Conservation (phyloP, 192 early-diverging fungal genomes). For the Obelidium mucronatum region DNA sequence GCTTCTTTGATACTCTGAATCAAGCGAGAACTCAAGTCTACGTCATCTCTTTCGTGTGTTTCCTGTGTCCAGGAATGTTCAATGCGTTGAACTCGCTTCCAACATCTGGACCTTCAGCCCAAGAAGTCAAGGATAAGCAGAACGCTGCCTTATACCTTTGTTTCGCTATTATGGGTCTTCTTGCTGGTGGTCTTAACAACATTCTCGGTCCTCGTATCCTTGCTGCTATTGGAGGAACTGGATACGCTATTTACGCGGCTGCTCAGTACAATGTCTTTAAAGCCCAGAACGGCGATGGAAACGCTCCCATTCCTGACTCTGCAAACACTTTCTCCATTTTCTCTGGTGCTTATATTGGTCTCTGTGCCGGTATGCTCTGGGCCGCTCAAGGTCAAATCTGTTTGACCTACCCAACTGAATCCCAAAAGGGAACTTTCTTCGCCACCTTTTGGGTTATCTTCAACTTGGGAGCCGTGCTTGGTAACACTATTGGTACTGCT, state of each 20-base stretch:
- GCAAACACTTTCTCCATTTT: slow-evolving; percentile 64
- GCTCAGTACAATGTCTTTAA: slow-evolving; percentile 76
- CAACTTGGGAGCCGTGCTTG: slow-evolving; percentile 77
- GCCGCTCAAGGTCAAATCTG: slow-evolving; percentile 7
- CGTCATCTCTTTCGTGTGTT: slow-evolving; percentile 74
- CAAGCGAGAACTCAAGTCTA: slow-evolving; percentile 67
- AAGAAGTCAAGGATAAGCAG: slow-evolving; percentile 73
- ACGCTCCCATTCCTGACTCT: slow-evolving; percentile 23
- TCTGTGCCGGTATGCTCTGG: slow-evolving; percentile 80
- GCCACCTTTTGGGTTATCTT: slow-evolving; percentile 86
- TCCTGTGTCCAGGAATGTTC: slow-evolving; percentile 83
- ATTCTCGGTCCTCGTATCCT: slow-evolving; percentile 75
- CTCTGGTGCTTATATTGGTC: slow-evolving; percentile 79
- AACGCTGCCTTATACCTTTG: slow-evolving; percentile 78
- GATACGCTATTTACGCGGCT: slow-evolving; percentile 69
- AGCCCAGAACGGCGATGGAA: slow-evolving; percentile 61
- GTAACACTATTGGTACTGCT: slow-evolving; percentile 72
- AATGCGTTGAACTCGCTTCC: slow-evolving; percentile 54
- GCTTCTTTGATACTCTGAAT: background rate
- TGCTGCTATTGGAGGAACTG: slow-evolving; percentile 48
- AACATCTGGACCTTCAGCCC: slow-evolving; percentile 57
- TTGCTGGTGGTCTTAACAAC: slow-evolving; percentile 79
- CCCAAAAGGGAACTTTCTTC: slow-evolving; percentile 78
- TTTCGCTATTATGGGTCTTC: slow-evolving; percentile 77
- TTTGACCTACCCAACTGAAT: slow-evolving; percentile 55